phyloP scores from a whole-genome alignment of 2,329 filamentous ascomycete genomes.

The Colletotrichum destructivum region DNA sequence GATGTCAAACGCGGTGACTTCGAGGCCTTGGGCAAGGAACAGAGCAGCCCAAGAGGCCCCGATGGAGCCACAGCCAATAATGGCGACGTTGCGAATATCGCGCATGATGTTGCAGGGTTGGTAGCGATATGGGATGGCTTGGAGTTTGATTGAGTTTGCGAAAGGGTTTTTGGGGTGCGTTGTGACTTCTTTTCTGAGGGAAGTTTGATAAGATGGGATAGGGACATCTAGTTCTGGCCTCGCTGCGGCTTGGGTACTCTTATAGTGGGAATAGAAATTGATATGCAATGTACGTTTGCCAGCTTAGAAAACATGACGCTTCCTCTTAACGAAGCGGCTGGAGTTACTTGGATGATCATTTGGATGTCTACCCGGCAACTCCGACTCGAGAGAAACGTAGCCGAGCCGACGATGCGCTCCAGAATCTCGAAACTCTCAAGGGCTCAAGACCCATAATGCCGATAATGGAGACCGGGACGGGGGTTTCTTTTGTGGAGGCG shows the following conservation, averaged over 20 bases:
- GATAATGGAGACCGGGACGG: constrained; percentile 6
- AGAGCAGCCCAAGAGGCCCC: constrained; percentile 58
- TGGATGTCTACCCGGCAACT: not conserved
- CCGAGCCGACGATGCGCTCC: not conserved
- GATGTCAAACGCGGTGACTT: constrained; percentile 59
- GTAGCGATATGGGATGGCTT: not conserved
- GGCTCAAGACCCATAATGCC: not conserved
- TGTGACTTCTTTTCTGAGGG: not conserved
- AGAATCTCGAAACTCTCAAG: not conserved
- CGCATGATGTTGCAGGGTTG: not conserved
- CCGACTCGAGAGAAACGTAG: not conserved
- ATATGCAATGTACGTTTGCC: not conserved
- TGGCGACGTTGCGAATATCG: constrained; percentile 47
- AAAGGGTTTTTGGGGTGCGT: not conserved
- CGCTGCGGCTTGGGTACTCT: not conserved
- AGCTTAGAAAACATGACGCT: too few relatives aligned
- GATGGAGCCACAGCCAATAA: constrained; percentile 52
- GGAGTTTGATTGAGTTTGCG: not conserved
- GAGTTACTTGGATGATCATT: not conserved
- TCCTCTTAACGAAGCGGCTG: too few relatives aligned
- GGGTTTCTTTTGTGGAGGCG: not conserved
- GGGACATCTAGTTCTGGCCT: too few relatives aligned
- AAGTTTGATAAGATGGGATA: too few relatives aligned
- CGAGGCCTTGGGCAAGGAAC: constrained; percentile 50
- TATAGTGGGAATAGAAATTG: not conserved